These are phyloP conservation scores for Papiliotrema terrestris DNA, from an alignment of 1,284 basidiomycete genomes.

Conservation along the genomic window DNA sequence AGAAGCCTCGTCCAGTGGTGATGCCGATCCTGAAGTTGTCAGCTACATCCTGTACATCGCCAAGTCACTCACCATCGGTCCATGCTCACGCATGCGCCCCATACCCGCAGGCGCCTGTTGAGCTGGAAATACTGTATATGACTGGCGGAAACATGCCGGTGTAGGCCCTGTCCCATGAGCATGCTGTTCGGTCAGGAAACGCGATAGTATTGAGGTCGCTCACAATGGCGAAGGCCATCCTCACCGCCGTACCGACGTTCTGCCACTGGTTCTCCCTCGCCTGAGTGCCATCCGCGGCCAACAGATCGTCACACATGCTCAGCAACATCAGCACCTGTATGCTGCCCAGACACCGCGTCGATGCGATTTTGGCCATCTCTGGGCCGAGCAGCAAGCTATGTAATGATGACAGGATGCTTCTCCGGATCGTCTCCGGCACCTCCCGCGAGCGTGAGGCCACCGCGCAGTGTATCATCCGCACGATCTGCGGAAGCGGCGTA, in stretches of 20 bases:
- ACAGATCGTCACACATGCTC: constrained; percentile 9
- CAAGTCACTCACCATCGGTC: constrained; percentile 7
- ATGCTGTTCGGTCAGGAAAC: no score
- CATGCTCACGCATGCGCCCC: constrained; percentile 9
- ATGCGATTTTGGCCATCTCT: constrained; percentile 1
- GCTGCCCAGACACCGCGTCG: constrained; percentile 1
- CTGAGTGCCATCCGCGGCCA: not conserved
- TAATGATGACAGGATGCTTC: not conserved
- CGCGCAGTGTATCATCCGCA: constrained; percentile 10
- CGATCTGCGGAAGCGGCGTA: constrained; percentile 7
- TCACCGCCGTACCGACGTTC: constrained; percentile 5
- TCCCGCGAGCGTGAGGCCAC: constrained; percentile 2
- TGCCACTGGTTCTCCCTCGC: constrained; percentile 5
- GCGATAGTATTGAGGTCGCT: not conserved
- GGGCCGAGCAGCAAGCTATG: constrained; percentile 1
- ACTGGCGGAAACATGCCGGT: constrained; percentile 6
- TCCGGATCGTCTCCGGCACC: constrained; percentile 6
- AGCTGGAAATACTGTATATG: constrained; percentile 8
- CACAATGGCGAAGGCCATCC: constrained; percentile 8
- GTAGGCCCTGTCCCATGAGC: constrained; percentile 3
- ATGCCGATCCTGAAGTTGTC: constrained; percentile 7
- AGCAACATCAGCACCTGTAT: constrained; percentile 8
- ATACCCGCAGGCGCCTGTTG: constrained; percentile 8
- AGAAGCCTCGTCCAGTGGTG: constrained; percentile 8
- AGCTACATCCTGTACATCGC: not conserved